These are phyloP conservation scores for Pythium chondricola DNA, from an alignment of 352 stramenopile genomes.

Conservation along the genomic window DNA sequence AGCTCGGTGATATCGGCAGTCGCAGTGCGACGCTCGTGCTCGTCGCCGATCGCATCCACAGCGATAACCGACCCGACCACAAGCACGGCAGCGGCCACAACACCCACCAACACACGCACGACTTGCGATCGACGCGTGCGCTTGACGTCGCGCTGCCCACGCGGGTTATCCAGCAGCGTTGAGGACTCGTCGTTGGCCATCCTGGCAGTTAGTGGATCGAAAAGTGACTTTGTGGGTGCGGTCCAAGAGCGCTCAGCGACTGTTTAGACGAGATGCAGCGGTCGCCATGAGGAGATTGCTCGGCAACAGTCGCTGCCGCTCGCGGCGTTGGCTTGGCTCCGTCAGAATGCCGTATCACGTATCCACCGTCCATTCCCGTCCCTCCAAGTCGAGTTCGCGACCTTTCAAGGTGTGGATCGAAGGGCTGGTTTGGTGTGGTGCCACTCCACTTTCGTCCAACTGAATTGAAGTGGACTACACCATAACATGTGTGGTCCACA, in stretches of 20 bases:
- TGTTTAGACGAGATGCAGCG: neutral
- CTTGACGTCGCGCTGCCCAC: neutral
- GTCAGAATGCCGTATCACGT: no score
- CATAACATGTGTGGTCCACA: slow-evolving; percentile 2
- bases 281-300: neutral
- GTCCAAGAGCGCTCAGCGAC: no score
- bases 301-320: neutral
- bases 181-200: slow-evolving; percentile 8
- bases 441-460: neutral
- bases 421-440: no score
- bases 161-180: slow-evolving; percentile 9
- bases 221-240: no score
- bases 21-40: neutral
- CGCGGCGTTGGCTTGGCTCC: no score
- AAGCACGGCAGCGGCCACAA: slow-evolving; percentile 14
- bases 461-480: neutral
- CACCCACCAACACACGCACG: slow-evolving; percentile 8
- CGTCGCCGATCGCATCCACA: slow-evolving; percentile 17
- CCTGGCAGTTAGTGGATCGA: no score
- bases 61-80: slow-evolving; percentile 20
- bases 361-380: slow-evolving; percentile 10
- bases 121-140: slow-evolving; percentile 2
- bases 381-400: neutral
- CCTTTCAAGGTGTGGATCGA: neutral
- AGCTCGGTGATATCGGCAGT: neutral